Conservation (phyloP, 495 filamentous ascomycete species). For the Talaromyces stipitatus region DNA sequence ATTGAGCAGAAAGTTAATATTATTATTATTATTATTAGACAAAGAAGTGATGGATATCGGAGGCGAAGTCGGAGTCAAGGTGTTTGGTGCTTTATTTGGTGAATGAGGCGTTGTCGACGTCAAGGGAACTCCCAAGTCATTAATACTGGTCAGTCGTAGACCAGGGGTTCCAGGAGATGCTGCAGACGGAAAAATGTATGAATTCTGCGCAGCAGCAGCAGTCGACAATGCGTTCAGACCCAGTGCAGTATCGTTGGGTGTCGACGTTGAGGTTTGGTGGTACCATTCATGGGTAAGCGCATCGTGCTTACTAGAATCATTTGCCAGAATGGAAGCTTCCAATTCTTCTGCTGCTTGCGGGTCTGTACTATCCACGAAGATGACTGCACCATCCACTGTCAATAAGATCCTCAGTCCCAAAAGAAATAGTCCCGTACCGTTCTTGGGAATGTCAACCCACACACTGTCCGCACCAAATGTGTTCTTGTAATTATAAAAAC, state of each 20-base stretch:
- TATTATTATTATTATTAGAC: slow-evolving; percentile 34
- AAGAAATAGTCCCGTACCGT: slow-evolving; percentile 25
- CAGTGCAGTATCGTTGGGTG: slow-evolving; percentile 32
- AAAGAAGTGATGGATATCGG: slow-evolving; percentile 29
- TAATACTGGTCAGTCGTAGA: not conserved
- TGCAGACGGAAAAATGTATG: slow-evolving; percentile 24
- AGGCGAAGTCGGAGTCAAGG: slow-evolving; percentile 29
- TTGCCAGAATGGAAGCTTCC: slow-evolving; percentile 16
- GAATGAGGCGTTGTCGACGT: slow-evolving; percentile 12
- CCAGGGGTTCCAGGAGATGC: slow-evolving; percentile 1
- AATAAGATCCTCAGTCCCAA: no score
- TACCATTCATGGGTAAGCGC: slow-evolving; percentile 19
- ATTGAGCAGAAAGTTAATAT: slow-evolving; percentile 53
- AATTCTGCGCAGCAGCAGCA: slow-evolving; percentile 39
- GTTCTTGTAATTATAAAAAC: slow-evolving; percentile 66
- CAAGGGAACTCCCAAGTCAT: not conserved
- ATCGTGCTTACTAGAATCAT: slow-evolving; percentile 10
- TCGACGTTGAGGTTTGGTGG: slow-evolving; percentile 9
- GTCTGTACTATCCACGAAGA: slow-evolving; percentile 58
- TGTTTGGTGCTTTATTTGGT: slow-evolving; percentile 21
- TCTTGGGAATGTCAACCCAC: slow-evolving; percentile 58
- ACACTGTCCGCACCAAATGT: slow-evolving; percentile 54
- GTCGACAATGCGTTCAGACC: slow-evolving; percentile 51
- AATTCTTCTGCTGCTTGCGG: slow-evolving; percentile 52
- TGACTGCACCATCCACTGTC: slow-evolving; percentile 31